phyloP scores from a whole-genome alignment of 2,329 filamentous ascomycete species.

The Alternaria postmessia region DNA sequence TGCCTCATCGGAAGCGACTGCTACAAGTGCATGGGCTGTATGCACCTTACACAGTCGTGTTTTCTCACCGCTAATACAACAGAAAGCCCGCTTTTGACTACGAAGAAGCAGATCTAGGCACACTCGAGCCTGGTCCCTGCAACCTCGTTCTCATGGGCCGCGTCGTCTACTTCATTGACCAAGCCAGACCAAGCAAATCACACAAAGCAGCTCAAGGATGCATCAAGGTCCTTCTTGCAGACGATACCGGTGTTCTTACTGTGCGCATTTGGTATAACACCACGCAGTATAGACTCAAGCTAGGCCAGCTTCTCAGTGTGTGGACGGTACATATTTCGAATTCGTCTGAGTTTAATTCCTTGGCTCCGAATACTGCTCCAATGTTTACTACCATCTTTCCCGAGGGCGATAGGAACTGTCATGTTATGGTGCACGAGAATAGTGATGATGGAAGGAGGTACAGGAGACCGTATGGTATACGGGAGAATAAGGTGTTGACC shows the following conservation, averaged over 20 bases:
- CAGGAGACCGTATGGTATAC: slow-evolving; percentile 57
- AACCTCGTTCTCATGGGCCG: slow-evolving; percentile 63
- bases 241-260: slow-evolving; percentile 63
- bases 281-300: slow-evolving; percentile 53
- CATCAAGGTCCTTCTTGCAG: slow-evolving; percentile 64
- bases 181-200: slow-evolving; percentile 53
- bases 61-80: slow-evolving; percentile 25
- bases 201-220: slow-evolving; percentile 59
- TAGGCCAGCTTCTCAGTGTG: slow-evolving; percentile 64
- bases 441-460: slow-evolving; percentile 55
- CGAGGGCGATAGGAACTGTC: slow-evolving; percentile 62
- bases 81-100: slow-evolving; percentile 58
- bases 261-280: slow-evolving; percentile 63
- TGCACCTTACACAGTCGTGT: neutral
- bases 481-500: slow-evolving; percentile 46
- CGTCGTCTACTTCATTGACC: slow-evolving; percentile 63
- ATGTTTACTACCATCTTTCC: slow-evolving; percentile 66
- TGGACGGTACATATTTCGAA: slow-evolving; percentile 66
- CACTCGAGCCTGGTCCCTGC: slow-evolving; percentile 60
- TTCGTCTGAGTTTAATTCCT: slow-evolving; percentile 50
- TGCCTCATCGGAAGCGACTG: slow-evolving; percentile 44
- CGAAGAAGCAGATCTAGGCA: slow-evolving; percentile 57
- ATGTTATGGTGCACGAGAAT: slow-evolving; percentile 63
- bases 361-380: slow-evolving; percentile 56
- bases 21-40: slow-evolving; percentile 29